phyloP scores from a whole-genome alignment of 2,329 filamentous ascomycete genomes.

The Elsinoe australis region DNA sequence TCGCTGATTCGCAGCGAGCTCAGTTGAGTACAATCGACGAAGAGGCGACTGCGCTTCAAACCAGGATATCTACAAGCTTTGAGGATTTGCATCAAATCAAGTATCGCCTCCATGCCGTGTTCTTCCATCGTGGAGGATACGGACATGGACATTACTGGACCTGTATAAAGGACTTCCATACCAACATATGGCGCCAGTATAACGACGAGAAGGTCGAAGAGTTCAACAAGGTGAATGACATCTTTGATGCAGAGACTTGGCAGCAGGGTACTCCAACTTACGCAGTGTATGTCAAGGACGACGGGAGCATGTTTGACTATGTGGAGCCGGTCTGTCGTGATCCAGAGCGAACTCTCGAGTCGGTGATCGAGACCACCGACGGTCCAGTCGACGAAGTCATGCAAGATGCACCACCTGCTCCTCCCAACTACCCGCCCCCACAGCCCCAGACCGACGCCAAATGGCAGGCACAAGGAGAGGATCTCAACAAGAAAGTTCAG shows the following conservation, averaged over 20 bases:
- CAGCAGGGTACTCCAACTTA: slow-evolving; percentile 71
- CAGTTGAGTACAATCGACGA: slow-evolving; percentile 38
- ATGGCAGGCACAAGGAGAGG: background rate
- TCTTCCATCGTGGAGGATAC: slow-evolving; percentile 70
- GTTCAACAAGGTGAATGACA: slow-evolving; percentile 51
- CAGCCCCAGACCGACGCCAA: slow-evolving; percentile 5
- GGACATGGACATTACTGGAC: slow-evolving; percentile 85
- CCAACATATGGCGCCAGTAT: slow-evolving; percentile 80
- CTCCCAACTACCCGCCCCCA: slow-evolving; percentile 11
- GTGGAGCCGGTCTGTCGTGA: slow-evolving; percentile 40
- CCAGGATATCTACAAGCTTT: slow-evolving; percentile 52
- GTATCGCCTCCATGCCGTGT: slow-evolving; percentile 83
- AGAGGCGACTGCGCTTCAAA: slow-evolving; percentile 41
- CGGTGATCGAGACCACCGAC: background rate
- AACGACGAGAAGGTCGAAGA: slow-evolving; percentile 79
- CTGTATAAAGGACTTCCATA: slow-evolving; percentile 84
- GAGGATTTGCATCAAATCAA: slow-evolving; percentile 55
- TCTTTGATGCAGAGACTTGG: slow-evolving; percentile 57
- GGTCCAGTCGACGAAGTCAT: slow-evolving; percentile 15
- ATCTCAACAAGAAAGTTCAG: background rate
- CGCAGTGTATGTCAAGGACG: slow-evolving; percentile 71
- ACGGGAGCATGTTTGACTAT: slow-evolving; percentile 48
- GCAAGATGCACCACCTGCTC: slow-evolving; percentile 10
- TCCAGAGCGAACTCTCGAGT: slow-evolving; percentile 21
- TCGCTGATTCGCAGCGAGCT: slow-evolving; percentile 38